Evolutionary conservation across 2,329 filamentous ascomycete genomes (phyloP).

Genomic region (Exophiala sp.): DNA sequence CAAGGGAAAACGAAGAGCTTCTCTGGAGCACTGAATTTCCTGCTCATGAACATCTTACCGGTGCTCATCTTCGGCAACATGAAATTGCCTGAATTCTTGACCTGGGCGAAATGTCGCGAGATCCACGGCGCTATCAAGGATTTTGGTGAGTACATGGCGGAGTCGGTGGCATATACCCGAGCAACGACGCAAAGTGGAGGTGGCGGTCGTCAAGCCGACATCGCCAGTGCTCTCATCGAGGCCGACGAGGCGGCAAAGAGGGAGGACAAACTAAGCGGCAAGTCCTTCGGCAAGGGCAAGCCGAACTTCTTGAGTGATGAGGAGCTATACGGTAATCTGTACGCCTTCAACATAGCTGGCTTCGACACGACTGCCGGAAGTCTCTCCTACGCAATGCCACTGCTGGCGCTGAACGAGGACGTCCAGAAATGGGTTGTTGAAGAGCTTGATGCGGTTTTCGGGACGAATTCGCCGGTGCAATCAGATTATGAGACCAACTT

Average conservation of each 20-base stretch:
- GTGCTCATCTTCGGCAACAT: slow-evolving; percentile 15
- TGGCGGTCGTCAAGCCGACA: slow-evolving; percentile 11
- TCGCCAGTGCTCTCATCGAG: slow-evolving; percentile 26
- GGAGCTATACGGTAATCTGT: slow-evolving; percentile 51
- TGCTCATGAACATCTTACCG: slow-evolving; percentile 21
- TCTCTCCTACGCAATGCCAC: slow-evolving; percentile 40
- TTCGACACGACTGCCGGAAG: slow-evolving; percentile 51
- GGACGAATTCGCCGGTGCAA: neutral
- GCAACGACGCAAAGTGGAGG: neutral
- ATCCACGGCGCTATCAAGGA: slow-evolving; percentile 20
- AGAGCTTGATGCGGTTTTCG: slow-evolving; percentile 33
- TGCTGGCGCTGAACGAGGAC: slow-evolving; percentile 44
- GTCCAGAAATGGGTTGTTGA: slow-evolving; percentile 47
- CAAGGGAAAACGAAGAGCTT: slow-evolving; percentile 24
- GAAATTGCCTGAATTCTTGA: slow-evolving; percentile 4
- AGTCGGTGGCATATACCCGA: slow-evolving; percentile 19
- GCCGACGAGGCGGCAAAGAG: slow-evolving; percentile 22
- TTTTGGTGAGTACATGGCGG: slow-evolving; percentile 23
- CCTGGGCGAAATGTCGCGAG: slow-evolving; percentile 13
- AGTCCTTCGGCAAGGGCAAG: slow-evolving; percentile 24
- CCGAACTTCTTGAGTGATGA: slow-evolving; percentile 32
- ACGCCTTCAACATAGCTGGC: slow-evolving; percentile 49
- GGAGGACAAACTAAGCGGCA: slow-evolving; percentile 41
- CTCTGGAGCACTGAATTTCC: slow-evolving; percentile 20
- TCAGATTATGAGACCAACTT: slow-evolving; percentile 6